Base-by-base conservation (phyloP, 2,329 filamentous ascomycete genomes). In the Neonectria punicea region DNA sequence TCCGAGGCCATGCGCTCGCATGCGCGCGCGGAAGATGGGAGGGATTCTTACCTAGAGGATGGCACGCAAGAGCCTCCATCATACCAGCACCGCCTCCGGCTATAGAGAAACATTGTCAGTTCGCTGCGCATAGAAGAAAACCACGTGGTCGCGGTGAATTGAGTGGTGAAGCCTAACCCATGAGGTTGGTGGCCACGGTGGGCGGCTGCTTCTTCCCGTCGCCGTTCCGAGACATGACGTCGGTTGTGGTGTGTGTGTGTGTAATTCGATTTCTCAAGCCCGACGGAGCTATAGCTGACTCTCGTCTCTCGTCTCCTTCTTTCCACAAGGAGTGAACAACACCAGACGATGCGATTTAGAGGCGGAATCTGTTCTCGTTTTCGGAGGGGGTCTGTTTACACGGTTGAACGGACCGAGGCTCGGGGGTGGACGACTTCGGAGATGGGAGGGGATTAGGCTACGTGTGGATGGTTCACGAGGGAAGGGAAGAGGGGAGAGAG, bases 61-160 rank as follows among this genome's bases (percentile, higher is more conserved):
- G 96, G 81, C 96, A 99, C 58, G 85, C 94, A 68, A 99, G 90
- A 53, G 96, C 96, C 83, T 99, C 96, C 94, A 98, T 98, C 95
- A 98, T 98, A 77, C 96, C 96, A 74, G 96, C 96, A 81, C 93
- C 93, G 78, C 96, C 96, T 78, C 96, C 96, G 79, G 96, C 96
- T 97, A 74, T 39, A 34, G 18, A 49, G 8, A 49, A 51, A 46
- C 58, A 34, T 34, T 7, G 68, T 68, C 54, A 68, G 67, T 34
- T 51, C 76, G 68, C 47, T 57, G 34, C 46, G 63, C 41, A 64
- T 60, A 61, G 30, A 32, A n/a, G 49, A 34, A 18, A 18, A 43
- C 39, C 55, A 16, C n/a, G 11, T 18, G 5, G 13, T 47, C 56
- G 56, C 61, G 2, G 13, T 30, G 47, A 54, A 53, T 67, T 62